Conservation (phyloP, 2,329 filamentous ascomycete species). For the Sclerotinia glacialis region DNA sequence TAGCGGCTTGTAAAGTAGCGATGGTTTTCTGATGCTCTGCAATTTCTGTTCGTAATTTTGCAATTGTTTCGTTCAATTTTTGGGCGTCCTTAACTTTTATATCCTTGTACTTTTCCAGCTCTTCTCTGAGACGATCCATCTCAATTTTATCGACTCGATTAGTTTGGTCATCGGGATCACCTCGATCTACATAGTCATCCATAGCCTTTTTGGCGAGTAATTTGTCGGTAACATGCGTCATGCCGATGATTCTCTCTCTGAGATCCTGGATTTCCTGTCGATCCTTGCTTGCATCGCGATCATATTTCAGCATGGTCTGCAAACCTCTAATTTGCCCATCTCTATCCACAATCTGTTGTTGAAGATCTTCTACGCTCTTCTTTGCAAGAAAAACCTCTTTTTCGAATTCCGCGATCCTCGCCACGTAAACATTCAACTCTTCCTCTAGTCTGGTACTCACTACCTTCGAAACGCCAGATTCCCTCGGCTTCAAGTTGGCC, state of each 20-base stretch:
- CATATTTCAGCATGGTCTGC: neutral
- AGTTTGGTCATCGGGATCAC: neutral
- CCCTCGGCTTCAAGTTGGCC: neutral
- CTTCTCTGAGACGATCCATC: neutral
- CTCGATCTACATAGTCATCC: neutral
- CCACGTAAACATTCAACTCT: neutral
- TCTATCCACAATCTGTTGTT: neutral
- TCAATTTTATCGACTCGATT: neutral
- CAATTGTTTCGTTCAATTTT: neutral
- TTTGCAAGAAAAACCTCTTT: neutral
- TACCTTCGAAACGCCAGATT: neutral
- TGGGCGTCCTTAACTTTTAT: neutral
- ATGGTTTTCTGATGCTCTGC: neutral
- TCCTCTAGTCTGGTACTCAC: no score
- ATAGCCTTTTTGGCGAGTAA: neutral
- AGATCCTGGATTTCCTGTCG: constrained; percentile 14
- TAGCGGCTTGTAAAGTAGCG: neutral
- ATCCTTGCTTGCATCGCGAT: neutral
- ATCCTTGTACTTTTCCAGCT: neutral
- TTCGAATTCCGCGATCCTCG: neutral
- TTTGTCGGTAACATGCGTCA: neutral
- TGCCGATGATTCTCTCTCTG: constrained; percentile 2
- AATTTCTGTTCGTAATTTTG: neutral
- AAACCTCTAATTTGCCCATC: neutral
- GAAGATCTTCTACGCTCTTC: neutral